Evolutionary conservation across 2,329 filamentous ascomycete species (phyloP), one percentile per base, ranked within the genome.

Genomic region (Ophiognomonia clavigignenti-juglandacearum): DNA sequence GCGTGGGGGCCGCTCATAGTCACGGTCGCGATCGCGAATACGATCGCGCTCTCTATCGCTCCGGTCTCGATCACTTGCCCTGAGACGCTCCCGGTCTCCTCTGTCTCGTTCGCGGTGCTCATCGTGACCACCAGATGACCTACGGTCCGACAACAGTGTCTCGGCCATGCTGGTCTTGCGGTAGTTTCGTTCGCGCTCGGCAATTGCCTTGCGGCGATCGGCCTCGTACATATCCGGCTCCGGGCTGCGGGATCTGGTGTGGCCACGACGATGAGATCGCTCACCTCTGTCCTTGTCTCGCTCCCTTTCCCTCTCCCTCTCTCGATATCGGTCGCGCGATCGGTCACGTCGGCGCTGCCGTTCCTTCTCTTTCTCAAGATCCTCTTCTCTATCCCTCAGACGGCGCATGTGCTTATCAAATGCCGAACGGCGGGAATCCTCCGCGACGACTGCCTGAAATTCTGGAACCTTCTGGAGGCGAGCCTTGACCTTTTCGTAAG

Each of bases 171-270:
- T 82, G 37, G 81, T 75, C 69, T 93, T 95, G 64, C 88, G 84
- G 68, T 96, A 95, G 58, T 95, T 91, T 55, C 91, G 86, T 69
- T 97, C 95, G 39, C 95, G 85, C 62, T 96, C 91, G 48, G 91
- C 90, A 61, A 93, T 91, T 36, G 92, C 92, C 65, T 92, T 93
- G 59, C 90, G 86, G 55, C 93, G 83, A 63, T 98, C 93, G 51
- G 91, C 93, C 67, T 97, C 93, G 66, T 98, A 98, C 18, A 88
- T 82, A 69, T 98, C 91, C 49, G 82, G 80, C 66, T 97, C 93
- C n/a, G 90, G 91, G 57, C 86, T 91, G 59, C 90, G 88, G 57
- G 81, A 80, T 57, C 88, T 74, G 56, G 46, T 52, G 59, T 79
- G 78, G 56, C 69, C 73, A 57, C 72, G 71, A 55, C 80, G 79